A percentile compares a stretch with the other conserved stretches of the same genome.
phyloP scores from a whole-genome alignment of 2,329 filamentous ascomycete genomes.

The Fusarium mundagurra region DNA sequence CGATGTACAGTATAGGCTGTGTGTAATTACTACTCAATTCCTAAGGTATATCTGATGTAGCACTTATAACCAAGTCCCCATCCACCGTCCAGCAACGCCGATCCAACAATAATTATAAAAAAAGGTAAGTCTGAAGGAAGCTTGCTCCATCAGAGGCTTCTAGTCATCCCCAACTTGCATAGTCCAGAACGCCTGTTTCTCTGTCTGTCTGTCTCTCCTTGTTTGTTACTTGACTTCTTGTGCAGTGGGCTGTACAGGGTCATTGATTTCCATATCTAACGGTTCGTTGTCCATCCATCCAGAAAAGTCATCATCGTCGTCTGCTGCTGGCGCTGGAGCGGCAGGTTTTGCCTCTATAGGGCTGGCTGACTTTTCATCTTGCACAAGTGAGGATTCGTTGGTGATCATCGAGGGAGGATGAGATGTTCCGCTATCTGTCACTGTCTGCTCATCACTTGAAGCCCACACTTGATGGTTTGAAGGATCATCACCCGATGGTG shows the following conservation, averaged over 20 bases:
- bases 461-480: conserved; percentile 29
- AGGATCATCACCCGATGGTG: conserved; percentile 55
- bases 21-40: conserved; percentile 11
- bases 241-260: conserved; percentile 19
- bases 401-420: conserved; percentile 13
- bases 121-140: neutral
- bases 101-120: conserved; percentile 2
- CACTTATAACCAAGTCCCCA: neutral
- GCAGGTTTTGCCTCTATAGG: conserved; percentile 29
- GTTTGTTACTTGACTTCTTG: conserved; percentile 38
- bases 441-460: conserved; percentile 22
- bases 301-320: conserved; percentile 50
- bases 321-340: conserved; percentile 23
- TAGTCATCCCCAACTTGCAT: conserved; percentile 14
- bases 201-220: neutral
- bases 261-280: conserved; percentile 39
- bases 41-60: conserved; percentile 16
- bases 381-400: conserved; percentile 15
- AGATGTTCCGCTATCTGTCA: conserved; percentile 27
- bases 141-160: conserved; percentile 9
- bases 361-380: neutral
- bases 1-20: neutral
- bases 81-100: conserved; percentile 19
- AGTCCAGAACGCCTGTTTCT: conserved; percentile 25
- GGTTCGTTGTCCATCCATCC: conserved; percentile 50